Base-by-base conservation (phyloP, 148 eudicot species). In the Polygonum aviculare region DNA sequence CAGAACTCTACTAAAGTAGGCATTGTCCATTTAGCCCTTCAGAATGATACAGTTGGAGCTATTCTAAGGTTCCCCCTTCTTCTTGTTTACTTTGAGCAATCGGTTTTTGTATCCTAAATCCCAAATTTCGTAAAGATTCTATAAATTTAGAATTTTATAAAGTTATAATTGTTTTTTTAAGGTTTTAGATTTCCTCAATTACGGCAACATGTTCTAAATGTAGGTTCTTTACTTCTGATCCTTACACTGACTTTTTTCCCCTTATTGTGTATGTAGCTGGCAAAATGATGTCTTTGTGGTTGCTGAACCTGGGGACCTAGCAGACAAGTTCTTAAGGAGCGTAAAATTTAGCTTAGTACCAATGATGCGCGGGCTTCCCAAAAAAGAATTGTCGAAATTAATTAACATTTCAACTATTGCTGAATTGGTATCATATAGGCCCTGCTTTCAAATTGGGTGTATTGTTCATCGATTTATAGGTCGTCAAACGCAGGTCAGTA, bases 251-350 rank as follows among this genome's bases (percentile, higher is more conserved):
- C 22, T n/a, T n/a, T 60, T 36, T 26, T 15, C 11, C 77, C 15
- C 74, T 59, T 79, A 41, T 69, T 45, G 44, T 72, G 41, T 54
- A 54, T 87, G 51, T 84, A 95, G 99, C 73, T 95, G 99, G 99
- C 99, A 95, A 85, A 93, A 93, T 87, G 99, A 95, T 78, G 99
- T 95, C 69, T 95, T 95, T 86, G 99, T 96, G 87, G 99, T 96
- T 78, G 99, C 99, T 77, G 99, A 96, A 85, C 99, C 99, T 74
- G 98, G 99, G 48, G 97, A 93, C 79, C 92, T 92, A 75, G 99
- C 99, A 12, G 98, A 96, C 47, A 93, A 93, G 85, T 96, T 96
- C 81, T 79, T 96, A 74, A 93, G 90, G 77, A 92, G 92, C 87
- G 98, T 96, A 72, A 90, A 94, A 75, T 91, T 75, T 81, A 91